Evolutionary conservation across 345 rosid genomes (phyloP), one percentile per base, ranked within the genome.

Genomic region (Excoecaria agallocha): DNA sequence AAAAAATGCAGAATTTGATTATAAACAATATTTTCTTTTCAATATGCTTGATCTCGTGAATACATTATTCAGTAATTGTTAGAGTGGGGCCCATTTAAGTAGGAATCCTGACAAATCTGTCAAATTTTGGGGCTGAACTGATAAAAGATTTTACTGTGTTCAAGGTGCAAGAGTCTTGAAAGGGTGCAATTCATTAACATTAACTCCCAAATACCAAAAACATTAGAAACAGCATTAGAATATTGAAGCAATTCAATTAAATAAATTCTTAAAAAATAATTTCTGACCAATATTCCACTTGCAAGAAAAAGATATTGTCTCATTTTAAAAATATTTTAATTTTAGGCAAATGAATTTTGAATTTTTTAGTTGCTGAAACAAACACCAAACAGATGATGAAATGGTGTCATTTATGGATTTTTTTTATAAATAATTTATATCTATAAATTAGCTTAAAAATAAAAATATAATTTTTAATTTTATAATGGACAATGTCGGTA

Each of bases 401-500:
- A 30, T 30, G 30, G 45, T 41, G 8, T 41, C 45, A 41, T 15
- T 37, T 37, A 62, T 13, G 46, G 66, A 62, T 30, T 30, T 30
- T 30, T 30, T 30, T 30, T 30, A 0, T 30, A 30, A 30, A 30
- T n/a, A 30, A 30, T 0, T 30, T 30, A 30, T 30, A 30, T 30
- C 30, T 30, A 30, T 30, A 30, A 30, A 30, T 30, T 30, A 30
- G 30, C 30, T 30, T 30, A 1, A 30, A 30, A 30, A 41, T 1
- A 41, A 41, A 41, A 41, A 41, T 41, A 41, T 30, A 30, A 30
- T 30, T 30, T 30, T 30, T 59, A 3, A 11, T 2, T 59, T 2
- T 59, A 8, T 60, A 66, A 65, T 9, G 22, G 50, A 0, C 43
- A 20, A 45, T 67, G 70, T 67, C 39, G 70, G 56, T 48, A 67